Base-by-base conservation (phyloP, 2,329 filamentous ascomycete genomes). In the Trematosphaeria pertusa region DNA sequence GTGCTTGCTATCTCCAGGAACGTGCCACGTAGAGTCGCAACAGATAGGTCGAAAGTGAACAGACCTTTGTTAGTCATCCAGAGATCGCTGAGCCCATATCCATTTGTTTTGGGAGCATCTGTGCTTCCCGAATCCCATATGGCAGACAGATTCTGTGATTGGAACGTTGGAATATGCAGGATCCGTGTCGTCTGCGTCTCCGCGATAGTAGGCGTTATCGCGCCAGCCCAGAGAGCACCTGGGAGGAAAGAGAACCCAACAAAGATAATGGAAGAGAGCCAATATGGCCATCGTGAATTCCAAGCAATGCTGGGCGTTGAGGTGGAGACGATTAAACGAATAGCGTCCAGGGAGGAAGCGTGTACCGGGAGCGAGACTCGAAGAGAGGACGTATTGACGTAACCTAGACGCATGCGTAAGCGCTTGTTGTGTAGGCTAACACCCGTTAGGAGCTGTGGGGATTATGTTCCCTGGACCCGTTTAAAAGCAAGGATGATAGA, bases 161-260 rank as follows among this genome's bases (percentile, higher is more conserved):
- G 5, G 26, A 45, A 45, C 17, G 42, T 45, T 10, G 42, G 35
- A 15, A 43, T 43, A 9, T 37, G 7, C 11, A 49, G n/a, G 19
- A 31, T 35, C 5, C 35, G 41, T 14, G 26, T 40, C n/a, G 31
- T 26, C 6, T 30, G 19, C 36, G 36, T 40, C n/a, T 43, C 32
- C 4, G 42, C 36, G 14, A 49, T 30, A 11, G 28, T 35, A 10
- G 46, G 46, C 11, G 46, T 44, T 12, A 44, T n/a, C 4, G 46
- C 36, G 36, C 46, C 46, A 11, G 46, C 39, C 46, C 46, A 44
- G 8, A 49, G 19, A 14, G 41, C 46, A n/a, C 33, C 46, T 4
- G 41, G 46, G 5, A 49, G 15, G 14, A 49, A 18, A 10, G 46
- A 39, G 12, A 49, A 35, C 4, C 14, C n/a, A 18, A 44, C 26